A percentile compares a stretch with the other conserved stretches of the same genome.
Conservation (phyloP, 208 protist genomes). For the Polymyxa betae region DNA sequence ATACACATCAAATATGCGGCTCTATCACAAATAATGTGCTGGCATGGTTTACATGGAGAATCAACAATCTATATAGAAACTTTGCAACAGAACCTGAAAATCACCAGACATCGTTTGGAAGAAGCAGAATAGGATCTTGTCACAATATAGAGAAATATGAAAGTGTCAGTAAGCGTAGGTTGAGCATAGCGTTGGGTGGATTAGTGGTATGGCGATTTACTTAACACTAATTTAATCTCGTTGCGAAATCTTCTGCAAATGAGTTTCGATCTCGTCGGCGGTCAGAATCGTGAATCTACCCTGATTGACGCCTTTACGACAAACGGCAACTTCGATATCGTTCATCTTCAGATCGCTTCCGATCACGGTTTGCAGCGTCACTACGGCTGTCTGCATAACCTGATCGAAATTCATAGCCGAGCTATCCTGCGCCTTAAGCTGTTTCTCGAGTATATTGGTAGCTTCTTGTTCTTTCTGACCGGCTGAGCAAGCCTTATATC, state of each 20-base stretch:
- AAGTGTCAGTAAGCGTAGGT: too few relatives aligned
- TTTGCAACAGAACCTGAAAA: too few relatives aligned
- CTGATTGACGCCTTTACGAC: slow-evolving; percentile 57
- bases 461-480: slow-evolving; percentile 93
- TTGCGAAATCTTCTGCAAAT: slow-evolving; percentile 75
- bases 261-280: slow-evolving; percentile 70
- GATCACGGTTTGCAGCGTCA: slow-evolving; percentile 75
- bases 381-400: slow-evolving; percentile 71
- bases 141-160: too few relatives aligned
- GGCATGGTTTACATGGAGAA: too few relatives aligned
- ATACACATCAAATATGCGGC: too few relatives aligned
- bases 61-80: too few relatives aligned
- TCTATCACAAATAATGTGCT: too few relatives aligned
- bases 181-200: too few relatives aligned
- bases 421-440: slow-evolving; percentile 68
- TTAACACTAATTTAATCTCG: too few relatives aligned
- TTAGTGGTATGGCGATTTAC: too few relatives aligned
- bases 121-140: too few relatives aligned
- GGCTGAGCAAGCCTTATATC: slow-evolving; percentile 84
- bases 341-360: slow-evolving; percentile 75
- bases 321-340: slow-evolving; percentile 76
- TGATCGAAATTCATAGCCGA: slow-evolving; percentile 36
- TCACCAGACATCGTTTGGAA: too few relatives aligned
- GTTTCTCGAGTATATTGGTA: slow-evolving; percentile 92
- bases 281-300: slow-evolving; percentile 68